Percentiles rank a stretch among this genome's conserved stretches.
Evolutionary conservation across 2,329 filamentous ascomycete genomes (phyloP).

Genomic region (Rhexocercosporidium sp.): DNA sequence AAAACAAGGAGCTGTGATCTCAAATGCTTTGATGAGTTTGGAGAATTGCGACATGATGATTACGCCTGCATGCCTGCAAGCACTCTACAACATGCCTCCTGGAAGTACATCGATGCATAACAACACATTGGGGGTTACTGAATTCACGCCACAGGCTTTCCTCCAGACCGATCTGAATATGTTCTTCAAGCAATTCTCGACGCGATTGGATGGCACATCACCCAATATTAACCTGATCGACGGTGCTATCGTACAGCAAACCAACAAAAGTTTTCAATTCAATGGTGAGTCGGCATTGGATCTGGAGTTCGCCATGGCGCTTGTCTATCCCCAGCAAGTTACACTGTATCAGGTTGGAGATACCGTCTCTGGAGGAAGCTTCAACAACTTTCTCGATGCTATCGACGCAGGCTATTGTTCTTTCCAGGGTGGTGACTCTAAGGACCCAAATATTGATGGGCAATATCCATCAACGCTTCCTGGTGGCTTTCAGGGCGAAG

Average conservation of each 20-base stretch:
- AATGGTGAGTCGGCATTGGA: conserved; percentile 47
- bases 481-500: conserved; percentile 46
- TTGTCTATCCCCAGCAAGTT: conserved; percentile 57
- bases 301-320: conserved; percentile 51
- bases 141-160: conserved; percentile 60
- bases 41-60: conserved; percentile 58
- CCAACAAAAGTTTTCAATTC: conserved; percentile 46
- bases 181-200: conserved; percentile 53
- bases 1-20: conserved; percentile 33
- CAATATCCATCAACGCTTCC: conserved; percentile 42
- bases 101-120: conserved; percentile 44
- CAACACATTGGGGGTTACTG: conserved; percentile 60
- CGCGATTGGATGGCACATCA: conserved; percentile 46
- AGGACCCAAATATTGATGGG: conserved; percentile 45
- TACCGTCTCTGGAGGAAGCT: conserved; percentile 33
- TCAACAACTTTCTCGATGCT: conserved; percentile 46
- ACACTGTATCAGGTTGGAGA: conserved; percentile 55
- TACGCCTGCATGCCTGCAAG: conserved; percentile 60
- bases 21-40: conserved; percentile 35
- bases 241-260: conserved; percentile 44
- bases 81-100: conserved; percentile 54
- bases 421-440: conserved; percentile 48
- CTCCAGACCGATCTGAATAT: conserved; percentile 54
- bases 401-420: conserved; percentile 53
- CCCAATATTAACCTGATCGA: conserved; percentile 46